Percentiles rank a stretch among this genome's conserved stretches.
phyloP scores from a whole-genome alignment of 179 eudicot species.

The Sideroxylon spinosum region DNA sequence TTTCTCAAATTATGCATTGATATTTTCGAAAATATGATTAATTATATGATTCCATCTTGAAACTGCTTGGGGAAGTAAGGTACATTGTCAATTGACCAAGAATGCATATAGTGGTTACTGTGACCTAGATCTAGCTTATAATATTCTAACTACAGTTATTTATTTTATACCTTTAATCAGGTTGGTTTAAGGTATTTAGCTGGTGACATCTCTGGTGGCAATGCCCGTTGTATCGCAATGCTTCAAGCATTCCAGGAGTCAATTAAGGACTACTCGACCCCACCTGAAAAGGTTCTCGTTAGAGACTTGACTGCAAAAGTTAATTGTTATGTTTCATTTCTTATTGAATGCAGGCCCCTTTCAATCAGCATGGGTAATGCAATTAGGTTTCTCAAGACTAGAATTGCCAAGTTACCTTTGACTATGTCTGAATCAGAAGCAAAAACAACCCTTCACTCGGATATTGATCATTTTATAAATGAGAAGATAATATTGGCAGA shows the following conservation, averaged over 20 bases:
- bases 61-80: neutral
- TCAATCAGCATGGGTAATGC: conserved; percentile 99
- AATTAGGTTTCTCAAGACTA: conserved; percentile 74
- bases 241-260: conserved; percentile 95
- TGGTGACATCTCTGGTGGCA: conserved; percentile 89
- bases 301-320: conserved; percentile 89
- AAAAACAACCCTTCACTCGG: conserved; percentile 63
- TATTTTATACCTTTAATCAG: conserved; percentile 31
- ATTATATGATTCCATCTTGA: conserved; percentile 1
- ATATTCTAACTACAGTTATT: neutral
- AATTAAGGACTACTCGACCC: conserved; percentile 76
- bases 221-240: conserved; percentile 98
- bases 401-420: conserved; percentile 65
- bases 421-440: conserved; percentile 83
- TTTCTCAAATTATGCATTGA: neutral
- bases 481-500: conserved; percentile 90
- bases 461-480: conserved; percentile 70
- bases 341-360: conserved; percentile 95
- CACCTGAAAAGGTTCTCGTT: conserved; percentile 66
- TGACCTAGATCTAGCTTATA: conserved; percentile 10
- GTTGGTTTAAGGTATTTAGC: conserved; percentile 84
- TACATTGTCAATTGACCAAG: neutral
- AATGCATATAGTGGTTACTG: conserved; percentile 11
- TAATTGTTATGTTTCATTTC: conserved; percentile 78
- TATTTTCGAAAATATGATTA: neutral